Evolutionary conservation across 306 rosid genomes (phyloP), one percentile per base, ranked within the genome.

Genomic region (Cucumis hystrix): DNA sequence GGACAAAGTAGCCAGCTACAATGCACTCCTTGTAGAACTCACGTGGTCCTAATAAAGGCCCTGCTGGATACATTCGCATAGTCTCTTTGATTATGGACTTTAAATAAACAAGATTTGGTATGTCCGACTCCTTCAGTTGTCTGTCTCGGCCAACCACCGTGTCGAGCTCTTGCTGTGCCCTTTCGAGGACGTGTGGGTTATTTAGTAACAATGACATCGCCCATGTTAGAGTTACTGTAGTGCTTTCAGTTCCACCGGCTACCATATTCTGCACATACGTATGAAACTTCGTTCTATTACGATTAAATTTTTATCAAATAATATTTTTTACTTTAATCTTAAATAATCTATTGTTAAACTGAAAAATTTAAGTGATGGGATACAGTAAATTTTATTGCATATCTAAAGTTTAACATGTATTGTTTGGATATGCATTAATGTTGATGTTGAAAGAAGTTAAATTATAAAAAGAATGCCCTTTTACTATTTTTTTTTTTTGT

Each of bases 41-140:
- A 3, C 72, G 93, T 1, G 86, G 87, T 0, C 65, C 10, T 23
- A 14, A 59, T 0, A 92, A 78, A 3, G 89, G 91, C 7, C 40
- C 91, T 0, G 85, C 61, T 14, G 92, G 93, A n/a, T 86, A 86
- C 70, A 91, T 28, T 0, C 97, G 87, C 52, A 89, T 0, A 0
- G 91, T 83, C 56, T 91, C 94, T 43, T 87, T 92, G 3, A 87
- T 18, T 16, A 83, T 80, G 49, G 88, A 86, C 40, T 88, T 71
- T 4, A 92, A 52, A 71, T 90, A 88, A 7, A 45, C 80, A 2
- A 90, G 17, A 0, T 86, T 86, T 3, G 17, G 18, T 2, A 87
- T 13, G 47, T 92, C 92, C 0, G 45, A 35, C 12, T 86, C 82
- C 0, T 25, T 56, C 17, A 79, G 79, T 0, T 4, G 3, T 51